Evolutionary conservation across 2,329 filamentous ascomycete genomes (phyloP), one percentile per base, ranked within the genome.

Genomic region (Trichoderma sp.): DNA sequence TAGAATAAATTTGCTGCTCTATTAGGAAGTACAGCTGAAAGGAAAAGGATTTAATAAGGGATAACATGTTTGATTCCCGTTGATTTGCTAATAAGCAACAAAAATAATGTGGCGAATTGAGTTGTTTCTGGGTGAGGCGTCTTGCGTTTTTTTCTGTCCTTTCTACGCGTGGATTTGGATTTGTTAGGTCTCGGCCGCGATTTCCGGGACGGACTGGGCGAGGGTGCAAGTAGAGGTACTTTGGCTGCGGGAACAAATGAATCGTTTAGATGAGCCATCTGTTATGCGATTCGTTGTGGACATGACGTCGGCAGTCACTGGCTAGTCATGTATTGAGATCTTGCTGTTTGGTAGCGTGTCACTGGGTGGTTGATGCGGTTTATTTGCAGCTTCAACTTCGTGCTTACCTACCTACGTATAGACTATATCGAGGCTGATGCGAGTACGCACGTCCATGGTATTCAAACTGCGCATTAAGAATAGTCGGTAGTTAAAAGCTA

Each of bases 171-270:
- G 32, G 43, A 5, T 59, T 32, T 32, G n/a, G n/a, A n/a, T n/a
- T 43, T 60, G 46, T 24, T n/a, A 49, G 46, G n/a, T 39, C 11
- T 60, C 13, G 2, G 18, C 59, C 59, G 59, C 46, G 59, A 51
- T 61, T 26, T 34, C 39, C 43, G 59, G 51, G 51, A 26, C 18
- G 21, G 59, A 24, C 43, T 18, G n/a, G 32, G 32, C 59, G 43
- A 51, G 28, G 28, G 59, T 61, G 51, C 13, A 51, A 28, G 43
- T 61, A 61, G n/a, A 51, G 59, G 43, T 61, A 61, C 59, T 46
- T 51, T 26, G 59, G 37, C 37, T 49, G 30, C 58, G 16, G 16
- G 24, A 10, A 60, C 39, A 18, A 8, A 30, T 49, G 58, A 21
- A 60, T 60, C 58, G 18, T 60, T 60, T 26, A 18, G 5, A 49